Evolutionary conservation across 2,329 filamentous ascomycete genomes (phyloP).

Genomic region (Colletotrichum phormii): DNA sequence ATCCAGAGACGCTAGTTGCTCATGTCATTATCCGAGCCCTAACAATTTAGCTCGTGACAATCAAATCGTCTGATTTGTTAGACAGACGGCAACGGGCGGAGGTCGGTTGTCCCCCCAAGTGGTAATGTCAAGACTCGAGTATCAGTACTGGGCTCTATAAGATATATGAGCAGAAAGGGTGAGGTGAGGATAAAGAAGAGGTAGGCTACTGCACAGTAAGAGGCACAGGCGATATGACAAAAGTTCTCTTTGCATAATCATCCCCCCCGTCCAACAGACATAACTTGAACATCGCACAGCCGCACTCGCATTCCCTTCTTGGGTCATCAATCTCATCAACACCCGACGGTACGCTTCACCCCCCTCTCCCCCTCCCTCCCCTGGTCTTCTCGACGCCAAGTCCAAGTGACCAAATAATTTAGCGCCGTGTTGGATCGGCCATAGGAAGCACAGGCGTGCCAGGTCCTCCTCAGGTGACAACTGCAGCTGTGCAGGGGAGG

Average conservation of each 20-base stretch:
- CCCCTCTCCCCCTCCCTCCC: not conserved
- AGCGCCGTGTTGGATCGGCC: constrained; percentile 6
- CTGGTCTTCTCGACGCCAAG: not conserved
- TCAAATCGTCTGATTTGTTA: constrained; percentile 23
- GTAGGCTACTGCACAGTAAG: not conserved
- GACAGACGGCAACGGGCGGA: not conserved
- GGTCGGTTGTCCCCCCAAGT: not conserved
- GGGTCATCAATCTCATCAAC: not conserved
- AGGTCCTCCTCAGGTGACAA: constrained; percentile 8
- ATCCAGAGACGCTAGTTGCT: constrained; percentile 15
- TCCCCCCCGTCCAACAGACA: not conserved
- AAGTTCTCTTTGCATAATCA: not conserved
- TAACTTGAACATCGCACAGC: not conserved
- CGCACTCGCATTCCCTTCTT: not conserved
- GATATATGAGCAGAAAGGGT: not conserved
- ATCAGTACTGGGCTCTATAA: no score
- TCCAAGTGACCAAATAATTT: constrained; percentile 1
- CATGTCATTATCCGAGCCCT: constrained; percentile 35
- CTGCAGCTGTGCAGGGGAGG: not conserved
- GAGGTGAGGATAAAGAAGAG: not conserved
- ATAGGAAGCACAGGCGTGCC: not conserved
- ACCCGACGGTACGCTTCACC: not conserved
- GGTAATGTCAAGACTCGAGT: no score
- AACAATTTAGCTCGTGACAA: constrained; percentile 13
- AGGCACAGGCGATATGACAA: not conserved